A percentile compares a stretch with the other conserved stretches of the same genome.
These are phyloP conservation scores for Aspergillus nidulans DNA, from an alignment of 495 filamentous ascomycete genomes.

Conservation along the genomic window DNA sequence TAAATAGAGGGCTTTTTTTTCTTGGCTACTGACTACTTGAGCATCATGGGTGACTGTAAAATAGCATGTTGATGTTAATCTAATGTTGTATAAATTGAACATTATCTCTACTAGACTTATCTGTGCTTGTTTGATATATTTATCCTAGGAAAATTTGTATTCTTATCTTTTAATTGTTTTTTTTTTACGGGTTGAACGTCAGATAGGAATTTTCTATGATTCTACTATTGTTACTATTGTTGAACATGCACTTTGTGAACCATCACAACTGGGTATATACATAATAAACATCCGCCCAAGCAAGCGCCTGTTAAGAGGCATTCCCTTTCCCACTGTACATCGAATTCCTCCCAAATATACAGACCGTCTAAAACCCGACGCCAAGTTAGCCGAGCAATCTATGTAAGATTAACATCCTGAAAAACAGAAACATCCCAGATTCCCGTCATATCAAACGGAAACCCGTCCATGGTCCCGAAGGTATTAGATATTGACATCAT, in stretches of 20 bases:
- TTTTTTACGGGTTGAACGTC: too few relatives aligned
- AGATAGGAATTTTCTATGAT: neutral
- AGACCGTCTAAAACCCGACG: neutral
- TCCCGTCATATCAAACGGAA: constrained; percentile 49
- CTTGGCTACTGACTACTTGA: constrained; percentile 10
- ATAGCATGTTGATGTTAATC: constrained; percentile 34
- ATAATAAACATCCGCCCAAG: neutral
- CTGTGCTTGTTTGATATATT: too few relatives aligned
- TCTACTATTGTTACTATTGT: neutral
- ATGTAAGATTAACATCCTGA: constrained; percentile 42
- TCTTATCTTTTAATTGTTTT: too few relatives aligned
- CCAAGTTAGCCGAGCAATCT: neutral
- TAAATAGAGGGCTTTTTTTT: constrained; percentile 18
- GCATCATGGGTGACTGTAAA: constrained; percentile 37
- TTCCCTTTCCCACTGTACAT: neutral
- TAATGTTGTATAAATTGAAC: constrained; percentile 38
- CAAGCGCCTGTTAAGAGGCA: neutral
- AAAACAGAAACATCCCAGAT: constrained; percentile 49
- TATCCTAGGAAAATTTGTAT: too few relatives aligned
- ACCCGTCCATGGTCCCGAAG: constrained; percentile 48
- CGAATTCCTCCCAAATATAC: neutral
- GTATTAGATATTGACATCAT: constrained; percentile 50
- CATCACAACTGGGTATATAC: constrained; percentile 2
- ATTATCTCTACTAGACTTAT: constrained; percentile 10
- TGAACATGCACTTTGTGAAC: constrained; percentile 2